phyloP scores from a whole-genome alignment of 495 filamentous ascomycete species.

The Zalerion maritima region DNA sequence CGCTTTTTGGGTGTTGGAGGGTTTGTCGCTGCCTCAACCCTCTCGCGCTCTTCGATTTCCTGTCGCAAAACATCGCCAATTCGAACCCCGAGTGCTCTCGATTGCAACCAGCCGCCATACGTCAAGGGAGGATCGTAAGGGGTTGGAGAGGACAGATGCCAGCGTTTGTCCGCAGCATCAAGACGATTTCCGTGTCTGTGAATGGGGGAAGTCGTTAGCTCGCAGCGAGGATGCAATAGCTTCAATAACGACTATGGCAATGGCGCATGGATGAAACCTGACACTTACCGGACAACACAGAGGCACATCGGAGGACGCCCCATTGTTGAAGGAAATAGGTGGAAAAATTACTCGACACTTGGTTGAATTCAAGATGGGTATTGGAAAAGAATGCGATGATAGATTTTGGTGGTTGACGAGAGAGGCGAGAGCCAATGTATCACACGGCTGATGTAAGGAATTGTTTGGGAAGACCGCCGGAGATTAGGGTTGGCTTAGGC shows the following conservation, averaged over 20 bases:
- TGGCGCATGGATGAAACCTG: background rate
- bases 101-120: slow-evolving; percentile 85
- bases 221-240: slow-evolving; percentile 1
- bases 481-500: too few species aligned
- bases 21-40: slow-evolving; percentile 8
- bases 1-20: slow-evolving; percentile 20
- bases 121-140: slow-evolving; percentile 94
- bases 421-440: too few species aligned
- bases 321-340: too few species aligned
- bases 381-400: too few species aligned
- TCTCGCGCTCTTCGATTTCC: slow-evolving; percentile 24
- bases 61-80: slow-evolving; percentile 60
- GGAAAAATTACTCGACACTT: too few species aligned
- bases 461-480: too few species aligned
- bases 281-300: slow-evolving; percentile 67
- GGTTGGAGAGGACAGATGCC: slow-evolving; percentile 87
- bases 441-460: too few species aligned
- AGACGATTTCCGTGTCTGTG: slow-evolving; percentile 79
- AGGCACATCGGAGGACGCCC: slow-evolving; percentile 37
- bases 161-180: slow-evolving; percentile 83
- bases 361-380: too few species aligned
- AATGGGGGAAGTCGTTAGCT: slow-evolving; percentile 4
- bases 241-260: background rate
- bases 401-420: too few species aligned
- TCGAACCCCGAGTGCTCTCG: slow-evolving; percentile 58